These are phyloP conservation scores for Hericium coralloides DNA, from an alignment of 768 basidiomycete genomes.

Conservation along the genomic window DNA sequence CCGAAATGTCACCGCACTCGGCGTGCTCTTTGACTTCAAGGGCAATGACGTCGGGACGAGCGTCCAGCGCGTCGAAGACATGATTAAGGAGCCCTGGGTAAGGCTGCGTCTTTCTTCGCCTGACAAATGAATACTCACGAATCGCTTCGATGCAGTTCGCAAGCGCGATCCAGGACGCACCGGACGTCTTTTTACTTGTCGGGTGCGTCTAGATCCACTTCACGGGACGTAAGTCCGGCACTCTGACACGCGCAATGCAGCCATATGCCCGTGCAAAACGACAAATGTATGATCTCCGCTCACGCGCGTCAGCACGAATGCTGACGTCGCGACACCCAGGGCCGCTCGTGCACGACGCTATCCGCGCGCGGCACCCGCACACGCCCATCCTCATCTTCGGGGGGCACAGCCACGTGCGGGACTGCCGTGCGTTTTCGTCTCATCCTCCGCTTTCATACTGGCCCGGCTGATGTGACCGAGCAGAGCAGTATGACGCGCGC, in stretches of 20 bases:
- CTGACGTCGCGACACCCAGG: conserved; percentile 30
- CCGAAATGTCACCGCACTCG: conserved; percentile 67
- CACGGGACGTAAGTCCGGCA: too few relatives aligned
- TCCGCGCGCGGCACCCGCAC: conserved; percentile 61
- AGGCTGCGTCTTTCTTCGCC: conserved; percentile 6
- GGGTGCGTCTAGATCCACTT: conserved; percentile 33
- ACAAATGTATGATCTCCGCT: conserved; percentile 43
- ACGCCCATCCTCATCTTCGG: conserved; percentile 83
- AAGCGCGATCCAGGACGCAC: conserved; percentile 70
- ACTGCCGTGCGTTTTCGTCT: conserved; percentile 46
- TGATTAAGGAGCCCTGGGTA: conserved; percentile 79
- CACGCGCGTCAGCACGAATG: neutral
- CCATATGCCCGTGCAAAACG: conserved; percentile 73
- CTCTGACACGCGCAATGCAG: conserved; percentile 23
- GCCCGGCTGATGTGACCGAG: neutral
- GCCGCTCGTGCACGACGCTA: conserved; percentile 62
- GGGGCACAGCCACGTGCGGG: conserved; percentile 72
- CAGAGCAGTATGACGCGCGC: conserved; percentile 61
- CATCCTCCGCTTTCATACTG: neutral
- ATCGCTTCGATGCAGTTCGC: conserved; percentile 40
- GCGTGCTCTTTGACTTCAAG: conserved; percentile 71
- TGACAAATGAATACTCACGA: too few relatives aligned
- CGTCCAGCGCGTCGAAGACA: conserved; percentile 60
- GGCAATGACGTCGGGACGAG: conserved; percentile 63
- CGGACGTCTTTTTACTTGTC: conserved; percentile 73